phyloP scores from a whole-genome alignment of 2,329 filamentous ascomycete species.

The Fusarium armeniacum region DNA sequence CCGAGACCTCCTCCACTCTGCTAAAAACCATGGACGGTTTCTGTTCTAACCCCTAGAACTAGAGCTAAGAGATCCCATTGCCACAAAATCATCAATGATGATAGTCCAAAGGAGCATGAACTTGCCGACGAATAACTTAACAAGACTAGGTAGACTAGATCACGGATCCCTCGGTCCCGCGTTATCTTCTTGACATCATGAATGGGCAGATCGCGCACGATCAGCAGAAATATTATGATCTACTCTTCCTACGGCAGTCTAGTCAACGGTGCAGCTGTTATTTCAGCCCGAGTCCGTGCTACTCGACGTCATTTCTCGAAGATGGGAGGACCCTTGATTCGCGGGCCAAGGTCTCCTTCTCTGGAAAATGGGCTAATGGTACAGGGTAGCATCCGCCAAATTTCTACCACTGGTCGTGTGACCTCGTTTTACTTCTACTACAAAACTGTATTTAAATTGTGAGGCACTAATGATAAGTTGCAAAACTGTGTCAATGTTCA shows the following conservation, averaged over 20 bases:
- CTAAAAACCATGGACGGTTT: background rate
- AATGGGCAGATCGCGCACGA: conserved; percentile 2
- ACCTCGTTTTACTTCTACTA: background rate
- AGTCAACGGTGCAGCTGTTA: conserved; percentile 17
- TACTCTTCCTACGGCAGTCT: conserved; percentile 5
- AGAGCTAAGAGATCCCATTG: background rate
- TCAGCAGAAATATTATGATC: conserved; percentile 24
- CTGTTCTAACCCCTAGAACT: background rate
- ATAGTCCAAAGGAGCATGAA: background rate
- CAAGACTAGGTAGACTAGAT: background rate
- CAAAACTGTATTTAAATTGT: background rate
- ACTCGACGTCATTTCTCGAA: conserved; percentile 20
- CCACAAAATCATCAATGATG: background rate
- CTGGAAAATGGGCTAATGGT: background rate
- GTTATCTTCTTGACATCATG: background rate
- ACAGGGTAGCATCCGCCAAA: conserved; percentile 13
- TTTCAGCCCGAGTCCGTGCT: conserved; percentile 26
- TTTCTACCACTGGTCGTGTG: conserved; percentile 18
- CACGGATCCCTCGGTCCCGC: background rate
- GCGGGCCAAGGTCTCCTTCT: background rate
- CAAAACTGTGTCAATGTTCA: too few relatives aligned
- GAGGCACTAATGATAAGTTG: background rate
- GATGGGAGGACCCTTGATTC: conserved; percentile 8
- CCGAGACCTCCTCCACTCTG: conserved; percentile 30
- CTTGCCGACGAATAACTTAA: background rate